Evolutionary conservation across 2,329 filamentous ascomycete species (phyloP).

Genomic region (Fusarium mexicanum): DNA sequence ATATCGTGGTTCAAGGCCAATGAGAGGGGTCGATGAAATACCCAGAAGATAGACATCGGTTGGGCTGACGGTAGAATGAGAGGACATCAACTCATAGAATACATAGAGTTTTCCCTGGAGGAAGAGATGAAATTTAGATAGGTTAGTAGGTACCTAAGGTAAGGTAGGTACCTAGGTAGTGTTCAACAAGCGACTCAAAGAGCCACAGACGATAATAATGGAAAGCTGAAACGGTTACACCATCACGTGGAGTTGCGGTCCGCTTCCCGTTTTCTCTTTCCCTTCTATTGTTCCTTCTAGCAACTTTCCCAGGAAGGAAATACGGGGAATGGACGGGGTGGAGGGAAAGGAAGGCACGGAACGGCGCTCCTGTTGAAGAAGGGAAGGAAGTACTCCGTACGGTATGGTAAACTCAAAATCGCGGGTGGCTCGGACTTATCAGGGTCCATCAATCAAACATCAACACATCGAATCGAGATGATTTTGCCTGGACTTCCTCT

Average conservation of each 20-base stretch:
- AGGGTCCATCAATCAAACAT: conserved; percentile 19
- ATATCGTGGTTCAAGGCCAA: neutral
- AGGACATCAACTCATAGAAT: conserved; percentile 5
- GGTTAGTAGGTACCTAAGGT: no score
- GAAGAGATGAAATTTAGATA: neutral
- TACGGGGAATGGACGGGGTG: conserved; percentile 1
- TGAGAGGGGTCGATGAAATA: neutral
- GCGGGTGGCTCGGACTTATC: conserved; percentile 14
- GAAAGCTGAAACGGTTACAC: neutral
- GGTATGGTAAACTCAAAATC: conserved; percentile 29
- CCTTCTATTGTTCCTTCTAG: conserved; percentile 24
- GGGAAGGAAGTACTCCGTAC: neutral
- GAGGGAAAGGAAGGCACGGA: conserved; percentile 7
- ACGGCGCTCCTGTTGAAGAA: conserved; percentile 17
- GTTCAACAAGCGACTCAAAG: neutral
- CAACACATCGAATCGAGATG: conserved; percentile 19
- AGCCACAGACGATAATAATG: neutral
- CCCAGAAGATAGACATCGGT: neutral
- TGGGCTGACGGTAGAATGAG: neutral
- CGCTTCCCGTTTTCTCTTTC: conserved; percentile 9
- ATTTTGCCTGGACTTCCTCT: conserved; percentile 9
- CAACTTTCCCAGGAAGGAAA: conserved; percentile 12
- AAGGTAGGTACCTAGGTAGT: neutral
- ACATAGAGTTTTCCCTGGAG: neutral
- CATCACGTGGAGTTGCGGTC: conserved; percentile 34